These are phyloP conservation scores for Aureobasidium melanogenum DNA, from an alignment of 2,329 filamentous ascomycete species.

Conservation along the genomic window DNA sequence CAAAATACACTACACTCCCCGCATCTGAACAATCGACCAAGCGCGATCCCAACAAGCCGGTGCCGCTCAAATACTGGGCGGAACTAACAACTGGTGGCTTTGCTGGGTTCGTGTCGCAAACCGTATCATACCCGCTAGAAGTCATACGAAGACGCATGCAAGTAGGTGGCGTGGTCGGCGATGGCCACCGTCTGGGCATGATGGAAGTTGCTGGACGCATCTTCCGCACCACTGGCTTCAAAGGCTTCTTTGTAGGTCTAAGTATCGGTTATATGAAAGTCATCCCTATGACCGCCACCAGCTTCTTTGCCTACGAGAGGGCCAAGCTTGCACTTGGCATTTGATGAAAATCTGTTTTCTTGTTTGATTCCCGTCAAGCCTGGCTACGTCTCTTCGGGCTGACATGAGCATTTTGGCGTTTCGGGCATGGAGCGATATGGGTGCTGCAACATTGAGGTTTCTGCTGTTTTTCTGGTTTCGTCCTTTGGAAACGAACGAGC, in stretches of 20 bases:
- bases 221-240: constrained; percentile 62
- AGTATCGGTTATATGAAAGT: constrained; percentile 95
- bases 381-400: background rate
- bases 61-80: constrained; percentile 73
- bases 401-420: constrained; percentile 2
- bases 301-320: constrained; percentile 60
- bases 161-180: constrained; percentile 86
- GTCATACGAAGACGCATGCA: constrained; percentile 92
- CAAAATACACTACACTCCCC: constrained; percentile 66
- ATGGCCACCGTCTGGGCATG: constrained; percentile 71
- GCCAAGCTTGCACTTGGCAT: constrained; percentile 50
- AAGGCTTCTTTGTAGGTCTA: constrained; percentile 85
- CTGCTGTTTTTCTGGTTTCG: background rate
- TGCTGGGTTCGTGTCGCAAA: constrained; percentile 84
- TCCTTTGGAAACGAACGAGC: background rate
- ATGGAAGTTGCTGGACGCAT: constrained; percentile 70
- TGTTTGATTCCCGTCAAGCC: background rate
- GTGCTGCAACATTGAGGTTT: background rate
- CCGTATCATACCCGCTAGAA: constrained; percentile 86
- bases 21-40: constrained; percentile 25
- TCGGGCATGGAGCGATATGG: background rate
- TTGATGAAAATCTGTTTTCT: constrained; percentile 15
- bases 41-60: constrained; percentile 46
- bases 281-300: constrained; percentile 73
- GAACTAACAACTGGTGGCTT: constrained; percentile 77